These are phyloP conservation scores for Inga laurina DNA, from an alignment of 306 rosid species.

Conservation along the genomic window DNA sequence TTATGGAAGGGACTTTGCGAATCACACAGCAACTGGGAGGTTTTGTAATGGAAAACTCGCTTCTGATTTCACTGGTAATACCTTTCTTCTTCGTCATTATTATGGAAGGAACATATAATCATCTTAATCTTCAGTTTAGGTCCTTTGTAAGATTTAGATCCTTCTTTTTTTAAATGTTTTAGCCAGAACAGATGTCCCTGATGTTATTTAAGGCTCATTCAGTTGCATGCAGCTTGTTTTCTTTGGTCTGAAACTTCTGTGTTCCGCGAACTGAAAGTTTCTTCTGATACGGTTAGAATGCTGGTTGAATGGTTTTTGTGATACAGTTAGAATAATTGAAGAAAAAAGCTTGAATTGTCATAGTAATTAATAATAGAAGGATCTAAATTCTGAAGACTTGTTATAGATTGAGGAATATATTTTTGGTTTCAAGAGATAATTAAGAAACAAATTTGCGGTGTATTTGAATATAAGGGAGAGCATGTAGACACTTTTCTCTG, in stretches of 20 bases:
- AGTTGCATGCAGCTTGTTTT: not conserved
- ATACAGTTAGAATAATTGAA: not conserved
- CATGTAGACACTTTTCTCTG: no score
- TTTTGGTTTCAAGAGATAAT: no score
- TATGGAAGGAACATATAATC: not conserved
- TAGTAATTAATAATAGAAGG: not conserved
- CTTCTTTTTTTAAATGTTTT: not conserved
- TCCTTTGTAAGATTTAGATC: not conserved
- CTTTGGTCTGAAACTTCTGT: not conserved
- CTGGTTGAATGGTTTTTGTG: not conserved
- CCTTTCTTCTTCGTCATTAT: not conserved
- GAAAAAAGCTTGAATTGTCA: not conserved
- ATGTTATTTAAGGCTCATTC: not conserved
- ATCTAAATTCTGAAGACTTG: not conserved
- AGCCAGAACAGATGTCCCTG: not conserved
- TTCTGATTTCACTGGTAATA: constrained; percentile 57
- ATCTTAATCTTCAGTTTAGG: not conserved
- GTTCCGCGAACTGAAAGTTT: not conserved
- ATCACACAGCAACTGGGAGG: constrained; percentile 60
- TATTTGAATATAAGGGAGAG: no score
- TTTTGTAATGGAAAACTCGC: constrained; percentile 79
- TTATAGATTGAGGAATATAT: no score
- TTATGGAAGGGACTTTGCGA: constrained; percentile 70
- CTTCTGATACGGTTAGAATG: not conserved
- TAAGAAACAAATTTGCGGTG: no score